phyloP scores from a whole-genome alignment of 371 early-diverging fungal genomes.

The Rhizomucor pusillus region DNA sequence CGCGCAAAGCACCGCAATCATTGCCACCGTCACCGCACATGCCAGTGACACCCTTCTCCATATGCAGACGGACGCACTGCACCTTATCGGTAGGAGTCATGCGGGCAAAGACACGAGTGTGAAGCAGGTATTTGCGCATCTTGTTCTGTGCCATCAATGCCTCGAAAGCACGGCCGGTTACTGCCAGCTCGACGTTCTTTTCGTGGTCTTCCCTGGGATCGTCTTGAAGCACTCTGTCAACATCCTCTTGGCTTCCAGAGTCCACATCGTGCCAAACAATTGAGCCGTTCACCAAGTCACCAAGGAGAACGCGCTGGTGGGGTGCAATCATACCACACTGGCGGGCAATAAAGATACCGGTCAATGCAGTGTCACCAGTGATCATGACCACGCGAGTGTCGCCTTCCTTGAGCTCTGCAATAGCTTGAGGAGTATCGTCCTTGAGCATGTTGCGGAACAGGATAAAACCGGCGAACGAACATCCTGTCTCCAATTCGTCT shows the following conservation, averaged over 20 bases:
- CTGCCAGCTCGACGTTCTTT: conserved; percentile 59
- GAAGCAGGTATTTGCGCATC: conserved; percentile 46
- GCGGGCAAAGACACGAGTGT: conserved; percentile 72
- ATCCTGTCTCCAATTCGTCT: conserved; percentile 66
- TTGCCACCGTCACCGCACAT: conserved; percentile 98
- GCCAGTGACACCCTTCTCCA: conserved; percentile 73
- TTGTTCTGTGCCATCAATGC: conserved; percentile 29
- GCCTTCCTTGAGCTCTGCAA: conserved; percentile 74
- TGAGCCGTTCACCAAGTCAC: conserved; percentile 31
- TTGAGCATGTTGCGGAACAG: conserved; percentile 92
- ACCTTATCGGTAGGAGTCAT: conserved; percentile 80
- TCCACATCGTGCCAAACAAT: conserved; percentile 57
- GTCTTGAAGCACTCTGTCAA: conserved; percentile 25
- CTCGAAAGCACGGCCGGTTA: conserved; percentile 72
- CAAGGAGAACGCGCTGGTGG: conserved; percentile 48
- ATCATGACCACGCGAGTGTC: conserved; percentile 83
- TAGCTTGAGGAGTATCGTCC: conserved; percentile 69
- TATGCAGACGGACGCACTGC: conserved; percentile 68
- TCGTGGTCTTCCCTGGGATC: conserved; percentile 30
- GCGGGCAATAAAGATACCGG: conserved; percentile 83
- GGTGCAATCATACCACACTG: conserved; percentile 71
- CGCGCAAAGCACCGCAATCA: conserved; percentile 91
- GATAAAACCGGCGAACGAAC: conserved; percentile 71
- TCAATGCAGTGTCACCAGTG: conserved; percentile 90
- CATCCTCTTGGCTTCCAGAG: conserved; percentile 36